Evolutionary conservation across 2,329 filamentous ascomycete genomes (phyloP), one percentile per base, ranked within the genome.

Genomic region (Colletotrichum tabaci): DNA sequence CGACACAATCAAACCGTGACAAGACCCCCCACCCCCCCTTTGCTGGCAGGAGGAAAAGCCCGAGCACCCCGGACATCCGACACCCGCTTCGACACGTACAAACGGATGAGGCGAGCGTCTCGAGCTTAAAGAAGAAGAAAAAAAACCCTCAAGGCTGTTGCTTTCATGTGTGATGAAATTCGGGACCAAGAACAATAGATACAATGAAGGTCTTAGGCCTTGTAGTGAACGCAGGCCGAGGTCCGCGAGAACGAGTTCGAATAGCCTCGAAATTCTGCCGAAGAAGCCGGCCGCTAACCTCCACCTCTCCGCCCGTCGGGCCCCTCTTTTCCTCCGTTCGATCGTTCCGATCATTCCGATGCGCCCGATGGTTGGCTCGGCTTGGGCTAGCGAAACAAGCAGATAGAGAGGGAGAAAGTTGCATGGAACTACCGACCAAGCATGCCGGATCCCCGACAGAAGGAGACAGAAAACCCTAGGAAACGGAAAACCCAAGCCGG

Each of bases 41-140:
- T 26, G 23, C n/a, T 53, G 40, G 52, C 58, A 35, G 52, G n/a
- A 63, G 52, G 52, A 30, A 46, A 8, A 35, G 68, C 49, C 65
- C 57, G 40, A 68, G 65, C 68, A 68, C 47, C 30, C 6, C 65
- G 40, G 58, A 56, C 58, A 60, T 60, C 47, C 58, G 50, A 44
- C n/a, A 30, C 46, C 16, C 49, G 16, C 30, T 30, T 30, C 3
- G 16, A 21, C n/a, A 10, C 7, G 21, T 8, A 30, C 57, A 47
- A 40, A 30, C 15, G 40, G 23, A 15, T 23, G 30, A 26, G 18
- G 26, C 16, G 16, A 16, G n/a, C n/a, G 49, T 2, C 5, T 2
- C 35, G 18, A 30, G 30, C 30, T 30, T 30, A 56, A 15, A 56
- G 12, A 23, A 26, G n/a, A n/a, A n/a, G n/a, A n/a, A 16, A 15